Evolutionary conservation across 257 asterid species (phyloP).

Genomic region (Solanum habrochaites): DNA sequence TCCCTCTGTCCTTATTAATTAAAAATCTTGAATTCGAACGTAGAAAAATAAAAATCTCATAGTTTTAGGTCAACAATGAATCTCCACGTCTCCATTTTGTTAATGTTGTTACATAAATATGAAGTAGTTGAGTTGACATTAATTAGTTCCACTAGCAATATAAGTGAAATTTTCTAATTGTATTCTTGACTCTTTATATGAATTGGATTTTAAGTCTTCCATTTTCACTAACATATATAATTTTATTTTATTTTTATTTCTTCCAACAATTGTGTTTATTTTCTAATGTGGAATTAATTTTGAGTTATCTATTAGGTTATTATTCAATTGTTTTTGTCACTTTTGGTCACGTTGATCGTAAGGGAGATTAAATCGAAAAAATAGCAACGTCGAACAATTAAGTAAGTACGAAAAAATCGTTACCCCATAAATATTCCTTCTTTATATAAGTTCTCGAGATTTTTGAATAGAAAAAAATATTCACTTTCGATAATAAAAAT

Average conservation of each 20-base stretch:
- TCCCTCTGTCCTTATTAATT: background rate
- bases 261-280: background rate
- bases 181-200: conserved; percentile 19
- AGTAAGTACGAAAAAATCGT: no score
- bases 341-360: background rate
- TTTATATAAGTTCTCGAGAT: background rate
- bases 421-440: rapidly evolving
- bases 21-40: background rate
- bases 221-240: background rate
- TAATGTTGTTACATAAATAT: conserved; percentile 16
- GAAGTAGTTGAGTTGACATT: conserved; percentile 29
- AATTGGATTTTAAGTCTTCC: conserved; percentile 51
- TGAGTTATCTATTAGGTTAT: background rate
- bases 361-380: background rate
- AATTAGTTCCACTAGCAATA: background rate
- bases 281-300: background rate
- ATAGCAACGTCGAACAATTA: background rate
- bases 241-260: background rate
- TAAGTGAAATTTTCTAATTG: conserved; percentile 17
- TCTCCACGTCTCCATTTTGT: conserved; percentile 41
- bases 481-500: no score
- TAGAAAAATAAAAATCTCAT: background rate
- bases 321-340: background rate
- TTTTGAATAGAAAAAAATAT: no score
- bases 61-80: conserved; percentile 15